phyloP scores from a whole-genome alignment of 306 rosid genomes.

The Fagus sylvatica region DNA sequence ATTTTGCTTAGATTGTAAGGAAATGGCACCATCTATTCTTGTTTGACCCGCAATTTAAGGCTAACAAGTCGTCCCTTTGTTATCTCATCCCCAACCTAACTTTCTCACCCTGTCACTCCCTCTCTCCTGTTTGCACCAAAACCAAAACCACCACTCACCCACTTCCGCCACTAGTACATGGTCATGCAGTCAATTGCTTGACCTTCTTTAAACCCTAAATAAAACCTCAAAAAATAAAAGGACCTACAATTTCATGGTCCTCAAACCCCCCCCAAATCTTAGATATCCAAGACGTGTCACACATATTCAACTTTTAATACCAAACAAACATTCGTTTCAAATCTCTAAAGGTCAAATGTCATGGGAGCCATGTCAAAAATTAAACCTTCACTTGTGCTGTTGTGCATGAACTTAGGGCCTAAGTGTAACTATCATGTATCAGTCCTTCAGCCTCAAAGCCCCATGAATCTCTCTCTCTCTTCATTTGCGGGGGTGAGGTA shows the following conservation, averaged over 20 bases:
- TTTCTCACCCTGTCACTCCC: background rate
- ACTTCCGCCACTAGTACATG: background rate
- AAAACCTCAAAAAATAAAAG: background rate
- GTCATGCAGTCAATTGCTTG: background rate
- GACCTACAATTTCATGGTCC: background rate
- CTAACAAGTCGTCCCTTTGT: conserved; percentile 67
- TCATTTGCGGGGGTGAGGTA: too few relatives aligned
- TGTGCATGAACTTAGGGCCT: conserved; percentile 22
- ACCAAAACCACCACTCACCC: conserved; percentile 21
- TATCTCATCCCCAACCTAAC: conserved; percentile 43
- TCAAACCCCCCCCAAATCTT: background rate
- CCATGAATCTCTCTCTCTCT: background rate
- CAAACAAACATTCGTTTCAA: conserved; percentile 45
- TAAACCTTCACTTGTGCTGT: background rate
- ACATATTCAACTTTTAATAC: conserved; percentile 10
- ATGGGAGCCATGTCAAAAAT: background rate
- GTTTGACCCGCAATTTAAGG: conserved; percentile 90
- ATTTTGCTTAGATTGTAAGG: conserved; percentile 67
- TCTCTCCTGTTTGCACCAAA: conserved; percentile 24
- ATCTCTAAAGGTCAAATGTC: conserved; percentile 19
- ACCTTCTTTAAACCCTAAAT: background rate
- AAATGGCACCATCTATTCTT: conserved; percentile 65
- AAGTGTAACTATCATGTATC: conserved; percentile 1
- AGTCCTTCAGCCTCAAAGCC: background rate
- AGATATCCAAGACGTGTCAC: background rate